phyloP scores from a whole-genome alignment of 2,329 filamentous ascomycete species.

The Neopestalotiopsis sp. region DNA sequence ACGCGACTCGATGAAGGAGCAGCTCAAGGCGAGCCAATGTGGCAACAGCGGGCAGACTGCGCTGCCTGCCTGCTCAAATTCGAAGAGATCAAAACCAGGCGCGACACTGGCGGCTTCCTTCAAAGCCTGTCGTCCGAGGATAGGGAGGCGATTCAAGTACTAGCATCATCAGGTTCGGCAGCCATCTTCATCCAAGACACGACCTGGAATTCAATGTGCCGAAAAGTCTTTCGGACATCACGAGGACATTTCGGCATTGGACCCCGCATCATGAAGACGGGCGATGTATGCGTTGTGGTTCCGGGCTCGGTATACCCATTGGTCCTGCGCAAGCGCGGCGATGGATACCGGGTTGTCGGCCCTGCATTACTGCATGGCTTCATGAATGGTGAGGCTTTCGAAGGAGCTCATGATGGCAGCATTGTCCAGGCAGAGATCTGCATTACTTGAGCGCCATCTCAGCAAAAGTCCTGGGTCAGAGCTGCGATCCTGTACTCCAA shows the following conservation, averaged over 20 bases:
- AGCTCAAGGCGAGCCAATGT: neutral
- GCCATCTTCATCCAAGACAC: slow-evolving; percentile 9
- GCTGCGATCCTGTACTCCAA: no score
- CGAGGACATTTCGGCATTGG: slow-evolving; percentile 5
- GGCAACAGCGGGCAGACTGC: slow-evolving; percentile 9
- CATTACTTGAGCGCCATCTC: neutral
- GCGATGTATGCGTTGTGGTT: slow-evolving; percentile 3
- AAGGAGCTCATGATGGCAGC: neutral
- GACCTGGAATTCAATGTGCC: slow-evolving; percentile 15
- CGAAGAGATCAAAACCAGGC: neutral
- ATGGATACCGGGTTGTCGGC: neutral
- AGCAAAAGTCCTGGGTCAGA: neutral
- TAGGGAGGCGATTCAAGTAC: neutral
- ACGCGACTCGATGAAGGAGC: neutral
- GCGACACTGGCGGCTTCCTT: neutral
- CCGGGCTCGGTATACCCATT: slow-evolving; percentile 10
- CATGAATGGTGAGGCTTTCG: slow-evolving; percentile 1
- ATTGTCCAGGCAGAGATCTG: neutral
- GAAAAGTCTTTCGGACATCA: slow-evolving; percentile 8
- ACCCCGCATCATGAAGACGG: slow-evolving; percentile 1
- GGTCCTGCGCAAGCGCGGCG: neutral
- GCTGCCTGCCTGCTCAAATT: slow-evolving; percentile 4
- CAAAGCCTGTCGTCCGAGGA: slow-evolving; percentile 4
- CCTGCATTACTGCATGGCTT: slow-evolving; percentile 8
- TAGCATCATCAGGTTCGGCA: slow-evolving; percentile 1